Evolutionary conservation across 441 rosid genomes (phyloP), one percentile per base, ranked within the genome.

Genomic region (Raphanus hybrid): DNA sequence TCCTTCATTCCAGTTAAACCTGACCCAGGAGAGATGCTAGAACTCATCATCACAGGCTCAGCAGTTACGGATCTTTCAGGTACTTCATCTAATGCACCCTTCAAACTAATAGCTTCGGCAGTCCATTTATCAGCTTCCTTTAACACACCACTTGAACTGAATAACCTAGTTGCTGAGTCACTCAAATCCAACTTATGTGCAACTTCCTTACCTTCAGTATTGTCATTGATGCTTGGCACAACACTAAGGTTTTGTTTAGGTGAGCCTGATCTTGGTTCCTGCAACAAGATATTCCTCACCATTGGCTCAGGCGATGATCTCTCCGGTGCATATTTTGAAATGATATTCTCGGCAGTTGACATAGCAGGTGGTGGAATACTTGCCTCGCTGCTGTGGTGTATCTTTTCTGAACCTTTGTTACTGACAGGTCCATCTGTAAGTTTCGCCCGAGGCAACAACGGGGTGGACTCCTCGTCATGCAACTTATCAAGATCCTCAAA

Each of bases 381-480:
- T 37, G 43, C 11, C 43, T 37, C 43, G 43, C 10, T 8, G 43
- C 43, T 37, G 43, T 37, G 43, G 43, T 37, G 43, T 8, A 8
- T 8, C 43, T 37, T 37, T 65, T 10, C 75, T 66, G 83, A 84
- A 77, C 65, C 80, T 55, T 82, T 57, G 74, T 68, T 7, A 27
- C 81, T 75, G 73, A 64, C 35, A 12, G 82, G 78, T 78, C 71
- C 80, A 66, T 84, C 79, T 9, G 60, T 62, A 76, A 77, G 75
- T 81, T 82, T 84, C 58, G 80, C 85, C 69, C 86, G 78, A 41
- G 80, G 83, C 76, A 83, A 74, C 54, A 58, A 72, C 55, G 70
- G 73, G 60, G 79, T 77, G 34, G 84, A 70, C 34, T 70, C 86
- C 63, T 82, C 75, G 58, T 62, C 80, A 70, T 39, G 69, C 66